phyloP scores from a whole-genome alignment of 768 basidiomycete species.

The Termitomyces sp. region DNA sequence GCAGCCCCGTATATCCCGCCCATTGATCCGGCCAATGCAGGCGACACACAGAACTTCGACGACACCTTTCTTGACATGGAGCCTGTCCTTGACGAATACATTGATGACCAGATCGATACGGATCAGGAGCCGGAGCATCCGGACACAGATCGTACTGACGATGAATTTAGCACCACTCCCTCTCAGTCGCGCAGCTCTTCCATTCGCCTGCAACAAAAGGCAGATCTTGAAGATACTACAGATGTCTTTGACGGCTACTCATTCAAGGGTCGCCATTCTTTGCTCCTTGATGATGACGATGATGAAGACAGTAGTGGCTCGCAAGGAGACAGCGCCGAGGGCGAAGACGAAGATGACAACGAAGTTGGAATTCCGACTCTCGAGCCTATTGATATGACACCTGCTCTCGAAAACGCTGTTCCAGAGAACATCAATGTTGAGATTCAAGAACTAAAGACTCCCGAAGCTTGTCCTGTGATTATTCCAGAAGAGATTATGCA shows the following conservation, averaged over 20 bases:
- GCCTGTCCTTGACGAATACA: constrained; percentile 77
- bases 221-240: constrained; percentile 42
- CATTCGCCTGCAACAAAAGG: constrained; percentile 34
- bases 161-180: constrained; percentile 72
- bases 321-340: constrained; percentile 38
- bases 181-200: constrained; percentile 78
- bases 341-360: constrained; percentile 22
- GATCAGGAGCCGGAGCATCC: constrained; percentile 65
- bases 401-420: constrained; percentile 11
- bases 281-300: constrained; percentile 69
- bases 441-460: constrained; percentile 62
- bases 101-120: constrained; percentile 60
- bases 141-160: constrained; percentile 67
- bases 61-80: constrained; percentile 96
- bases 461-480: constrained; percentile 52
- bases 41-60: constrained; percentile 97
- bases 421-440: constrained; percentile 23
- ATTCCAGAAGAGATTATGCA: constrained; percentile 20
- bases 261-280: constrained; percentile 82
- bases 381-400: constrained; percentile 10
- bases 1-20: constrained; percentile 89
- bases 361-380: constrained; percentile 21
- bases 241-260: constrained; percentile 95
- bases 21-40: constrained; percentile 85
- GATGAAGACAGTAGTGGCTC: constrained; percentile 44